A percentile compares a stretch with the other conserved stretches of the same genome.
These are phyloP conservation scores for Hydrangea macrophylla DNA, from an alignment of 148 eudicot genomes.

Conservation along the genomic window DNA sequence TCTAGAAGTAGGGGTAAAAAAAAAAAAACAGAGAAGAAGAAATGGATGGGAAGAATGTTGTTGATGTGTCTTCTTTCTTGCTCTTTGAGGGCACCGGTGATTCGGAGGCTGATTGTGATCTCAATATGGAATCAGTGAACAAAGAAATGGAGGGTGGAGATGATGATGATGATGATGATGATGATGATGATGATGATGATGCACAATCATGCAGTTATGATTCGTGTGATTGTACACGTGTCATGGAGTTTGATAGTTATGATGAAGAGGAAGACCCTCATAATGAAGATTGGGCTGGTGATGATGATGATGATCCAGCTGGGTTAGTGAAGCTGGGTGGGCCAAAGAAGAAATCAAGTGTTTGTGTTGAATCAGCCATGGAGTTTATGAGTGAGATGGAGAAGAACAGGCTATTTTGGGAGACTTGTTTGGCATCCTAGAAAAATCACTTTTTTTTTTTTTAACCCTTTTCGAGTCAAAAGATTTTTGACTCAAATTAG, in stretches of 20 bases:
- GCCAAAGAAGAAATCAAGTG: conserved; percentile 33
- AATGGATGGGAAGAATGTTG: conserved; percentile 22
- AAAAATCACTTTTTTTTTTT: neutral
- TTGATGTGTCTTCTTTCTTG: conserved; percentile 52
- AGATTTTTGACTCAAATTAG: no score
- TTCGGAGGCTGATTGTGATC: conserved; percentile 54
- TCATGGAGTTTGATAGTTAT: conserved; percentile 5
- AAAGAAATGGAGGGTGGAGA: conserved; percentile 1
- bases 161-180: conserved; percentile 39
- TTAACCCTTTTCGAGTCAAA: neutral
- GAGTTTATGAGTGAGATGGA: conserved; percentile 46
- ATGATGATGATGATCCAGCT: conserved; percentile 18
- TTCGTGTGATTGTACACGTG: conserved; percentile 8
- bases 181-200: conserved; percentile 34
- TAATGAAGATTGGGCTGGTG: conserved; percentile 7
- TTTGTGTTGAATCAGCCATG: conserved; percentile 34
- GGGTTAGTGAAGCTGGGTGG: neutral
- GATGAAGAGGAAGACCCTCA: conserved; percentile 6
- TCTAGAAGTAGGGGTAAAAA: neutral
- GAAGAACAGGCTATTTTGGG: conserved; percentile 72
- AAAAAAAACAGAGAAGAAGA: conserved; percentile 11
- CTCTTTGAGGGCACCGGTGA: conserved; percentile 66
- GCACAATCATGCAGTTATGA: conserved; percentile 69
- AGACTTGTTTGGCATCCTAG: conserved; percentile 79
- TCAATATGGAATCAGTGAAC: conserved; percentile 8